Evolutionary conservation across 2,329 filamentous ascomycete genomes (phyloP), one percentile per base, ranked within the genome.

Genomic region (Xylaria sp.): DNA sequence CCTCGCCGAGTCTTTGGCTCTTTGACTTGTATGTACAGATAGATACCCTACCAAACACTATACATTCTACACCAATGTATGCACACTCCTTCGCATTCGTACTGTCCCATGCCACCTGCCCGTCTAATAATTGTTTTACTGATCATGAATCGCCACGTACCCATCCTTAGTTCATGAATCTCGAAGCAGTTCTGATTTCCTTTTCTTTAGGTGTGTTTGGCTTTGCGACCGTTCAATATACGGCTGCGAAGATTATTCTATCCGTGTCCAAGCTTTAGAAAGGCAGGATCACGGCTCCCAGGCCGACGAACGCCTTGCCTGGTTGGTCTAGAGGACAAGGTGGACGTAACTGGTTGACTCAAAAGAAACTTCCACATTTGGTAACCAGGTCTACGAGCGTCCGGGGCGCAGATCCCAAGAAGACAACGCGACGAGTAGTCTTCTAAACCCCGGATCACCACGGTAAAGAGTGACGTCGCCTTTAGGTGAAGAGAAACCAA

Each of bases 1-100:
- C 65, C 69, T 68, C 63, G 69, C 73, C 60, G 57, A 60, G 66
- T 69, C 66, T 60, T 71, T 59, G 65, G 64, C 67, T 54, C 64
- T 47, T 35, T 37, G 3, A 35, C 23, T 35, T 9, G 35, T 25
- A 18, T 50, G 55, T 44, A 51, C 25, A n/a, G n/a, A n/a, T 9
- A 32, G 1, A 13, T 27, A 37, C 9, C 23, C 5, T 25, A 10
- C 18, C 44, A 40, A 58, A 42, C 42, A 51, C 21, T 6, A 8
- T 12, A 18, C n/a, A 27, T 9, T 6, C 44, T 60, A n/a, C 48
- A 21, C 29, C n/a, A n/a, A n/a, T n/a, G n/a, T n/a, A 29, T 60
- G 10, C 48, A 21, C 29, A 4, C 29, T 37, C 8, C 29, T 23
- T 5, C 51, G 13, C 29, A 4, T 10, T 10, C 51, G 4, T 23